These are phyloP conservation scores for Cicer arietinum DNA, from an alignment of 306 rosid species.

Conservation along the genomic window DNA sequence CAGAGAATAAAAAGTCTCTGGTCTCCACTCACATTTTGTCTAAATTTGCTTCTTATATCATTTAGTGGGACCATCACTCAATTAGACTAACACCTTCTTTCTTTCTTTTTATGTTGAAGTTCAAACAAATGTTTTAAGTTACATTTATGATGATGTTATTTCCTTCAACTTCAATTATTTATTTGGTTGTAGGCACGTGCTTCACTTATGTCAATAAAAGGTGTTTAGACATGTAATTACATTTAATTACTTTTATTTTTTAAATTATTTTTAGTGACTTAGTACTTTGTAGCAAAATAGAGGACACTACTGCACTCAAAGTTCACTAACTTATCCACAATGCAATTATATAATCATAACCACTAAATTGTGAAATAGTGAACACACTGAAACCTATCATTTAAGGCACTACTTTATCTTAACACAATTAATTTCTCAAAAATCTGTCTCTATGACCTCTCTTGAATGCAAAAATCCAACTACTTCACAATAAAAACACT, in stretches of 20 bases:
- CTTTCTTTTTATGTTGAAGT: not conserved
- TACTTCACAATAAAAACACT: conserved; percentile 39
- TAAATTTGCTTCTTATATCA: not conserved
- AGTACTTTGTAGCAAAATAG: too few species aligned
- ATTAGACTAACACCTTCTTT: conserved; percentile 16
- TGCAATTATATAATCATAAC: conserved; percentile 50
- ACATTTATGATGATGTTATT: conserved; percentile 32
- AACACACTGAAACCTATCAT: conserved; percentile 47
- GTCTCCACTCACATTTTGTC: conserved; percentile 38
- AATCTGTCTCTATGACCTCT: conserved; percentile 32
- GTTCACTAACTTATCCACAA: conserved; percentile 54
- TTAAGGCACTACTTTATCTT: conserved; percentile 41
- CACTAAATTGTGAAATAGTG: conserved; percentile 47
- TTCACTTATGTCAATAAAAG: too few species aligned
- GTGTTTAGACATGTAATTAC: too few species aligned
- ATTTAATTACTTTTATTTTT: too few species aligned
- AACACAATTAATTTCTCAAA: conserved; percentile 20
- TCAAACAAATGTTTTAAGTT: conserved; percentile 13
- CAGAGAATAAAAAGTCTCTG: not conserved
- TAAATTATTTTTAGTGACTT: too few species aligned
- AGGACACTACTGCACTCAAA: conserved; percentile 13
- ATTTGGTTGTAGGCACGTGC: too few species aligned
- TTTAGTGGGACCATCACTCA: conserved; percentile 27
- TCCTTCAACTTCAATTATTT: not conserved
- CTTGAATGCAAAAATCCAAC: conserved; percentile 41